Evolutionary conservation across 306 rosid genomes (phyloP).

Genomic region (Amphicarpaea edgeworthii): DNA sequence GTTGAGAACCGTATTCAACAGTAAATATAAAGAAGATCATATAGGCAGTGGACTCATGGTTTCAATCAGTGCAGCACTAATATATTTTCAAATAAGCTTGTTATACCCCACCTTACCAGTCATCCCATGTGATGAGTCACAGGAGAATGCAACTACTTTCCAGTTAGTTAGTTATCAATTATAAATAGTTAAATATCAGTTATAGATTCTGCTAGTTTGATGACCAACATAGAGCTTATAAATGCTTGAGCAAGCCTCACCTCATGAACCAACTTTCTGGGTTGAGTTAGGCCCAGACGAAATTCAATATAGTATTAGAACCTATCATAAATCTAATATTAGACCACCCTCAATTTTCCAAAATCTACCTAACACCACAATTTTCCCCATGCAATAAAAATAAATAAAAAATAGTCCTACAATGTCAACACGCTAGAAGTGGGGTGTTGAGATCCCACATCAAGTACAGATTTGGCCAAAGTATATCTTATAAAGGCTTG

Average conservation of each 20-base stretch:
- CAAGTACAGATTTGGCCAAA: neutral
- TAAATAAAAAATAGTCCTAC: neutral
- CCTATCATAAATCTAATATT: neutral
- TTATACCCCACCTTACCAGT: neutral
- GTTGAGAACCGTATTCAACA: constrained; percentile 14
- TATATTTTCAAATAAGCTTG: constrained; percentile 19
- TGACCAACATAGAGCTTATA: neutral
- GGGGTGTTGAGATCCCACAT: neutral
- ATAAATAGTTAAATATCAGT: neutral
- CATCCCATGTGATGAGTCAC: neutral
- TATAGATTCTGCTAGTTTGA: neutral
- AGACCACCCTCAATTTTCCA: neutral
- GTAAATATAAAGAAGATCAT: constrained; percentile 31
- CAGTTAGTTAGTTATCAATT: neutral
- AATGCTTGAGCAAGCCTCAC: no score
- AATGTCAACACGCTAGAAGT: neutral
- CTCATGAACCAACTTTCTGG: no score
- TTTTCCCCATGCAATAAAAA: neutral
- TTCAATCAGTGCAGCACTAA: constrained; percentile 14
- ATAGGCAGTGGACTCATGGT: neutral
- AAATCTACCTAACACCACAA: neutral
- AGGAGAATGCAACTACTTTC: neutral
- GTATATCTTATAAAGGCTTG: neutral
- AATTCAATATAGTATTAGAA: neutral
- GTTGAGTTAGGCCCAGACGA: neutral